Evolutionary conservation across 495 filamentous ascomycete genomes (phyloP), one percentile per base, ranked within the genome.

Genomic region (Aspergillus funiculosus): DNA sequence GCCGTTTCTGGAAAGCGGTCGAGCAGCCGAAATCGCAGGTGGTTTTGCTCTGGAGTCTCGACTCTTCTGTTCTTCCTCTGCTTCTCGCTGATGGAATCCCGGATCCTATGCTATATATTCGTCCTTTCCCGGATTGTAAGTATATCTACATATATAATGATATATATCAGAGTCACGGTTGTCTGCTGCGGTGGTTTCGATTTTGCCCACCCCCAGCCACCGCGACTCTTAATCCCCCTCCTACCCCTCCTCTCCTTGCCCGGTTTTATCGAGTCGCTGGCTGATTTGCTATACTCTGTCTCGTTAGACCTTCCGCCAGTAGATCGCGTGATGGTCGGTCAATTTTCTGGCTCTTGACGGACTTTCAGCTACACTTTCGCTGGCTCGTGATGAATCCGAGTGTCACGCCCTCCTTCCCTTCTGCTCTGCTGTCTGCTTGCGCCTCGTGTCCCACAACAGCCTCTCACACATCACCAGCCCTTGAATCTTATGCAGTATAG

Each of bases 1-100:
- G 48, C 50, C 21, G 34, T 31, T 45, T 30, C 9, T 24, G 44
- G 46, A 40, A 57, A 51, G 50, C 54, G 54, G 54, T 57, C 42
- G 49, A 28, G 10, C 17, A 6, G 32, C 0, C 19, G 43, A 46
- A 11, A 32, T 26, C 32, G 21, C 13, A 36, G 11, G 13, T 7
- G 5, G 19, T 28, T 8, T 5, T 10, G 17, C 22, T 11, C 11
- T 38, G 10, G 5, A 17, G 35, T 35, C 31, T n/a, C 30, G 30
- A 34, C 9, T 13, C 8, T 6, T 6, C 20, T 14, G 4, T 9
- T 35, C 43, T 20, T 39, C 28, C 31, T 26, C 8, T 38, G 19
- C 35, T n/a, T 4, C 8, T n/a, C 20, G 1, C 19, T n/a, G n/a
- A n/a, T n/a, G n/a, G n/a, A n/a, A n/a, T n/a, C n/a, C n/a, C n/a